Evolutionary conservation across 73 alveolate species (phyloP), one percentile per base, ranked within the genome.

Genomic region (Paramecium caudatum): DNA sequence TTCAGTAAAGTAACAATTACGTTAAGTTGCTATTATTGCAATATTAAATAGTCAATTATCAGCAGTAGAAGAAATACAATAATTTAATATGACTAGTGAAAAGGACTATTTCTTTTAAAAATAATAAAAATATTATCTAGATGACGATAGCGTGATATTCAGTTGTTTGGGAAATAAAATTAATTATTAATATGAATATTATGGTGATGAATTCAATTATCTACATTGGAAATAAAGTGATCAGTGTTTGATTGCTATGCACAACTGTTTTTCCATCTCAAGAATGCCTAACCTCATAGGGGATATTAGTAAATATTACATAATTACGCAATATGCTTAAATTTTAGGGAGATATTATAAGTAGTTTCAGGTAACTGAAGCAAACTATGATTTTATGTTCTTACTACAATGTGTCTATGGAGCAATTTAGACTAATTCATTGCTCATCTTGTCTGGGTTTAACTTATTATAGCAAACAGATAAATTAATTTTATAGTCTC

Each of bases 181-280:
- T 23, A 19, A 55, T 9, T 55, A 55, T 55, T 21, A 55, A 55
- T 55, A 27, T 21, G 80, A 55, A 10, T 55, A 27, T 55, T 55
- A 27, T 21, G 80, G 80, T 55, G 80, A 55, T 55, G 10, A 55
- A 55, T 55, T 55, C 30, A 55, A 55, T 55, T 55, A 55, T 55
- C 80, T 10, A 27, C 30, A 37, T 27, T 55, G 80, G 80, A 55
- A 55, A 55, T 55, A 55, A 21, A 27, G 46, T 19, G 80, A 55
- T 27, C 30, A 55, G 30, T 55, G 46, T 5, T 27, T 55, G 8
- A 27, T 55, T 4, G 4, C 30, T 2, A 55, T 55, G 46, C 23
- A 55, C 30, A 37, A 55, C 10, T 37, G 46, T 10, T 55, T 55
- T 27, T 5, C 23, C 23, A 55, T 55, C 30, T 27, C 23, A 10